These are phyloP conservation scores for Sporothrix protearum DNA, from an alignment of 2,329 filamentous ascomycete species.

Conservation along the genomic window DNA sequence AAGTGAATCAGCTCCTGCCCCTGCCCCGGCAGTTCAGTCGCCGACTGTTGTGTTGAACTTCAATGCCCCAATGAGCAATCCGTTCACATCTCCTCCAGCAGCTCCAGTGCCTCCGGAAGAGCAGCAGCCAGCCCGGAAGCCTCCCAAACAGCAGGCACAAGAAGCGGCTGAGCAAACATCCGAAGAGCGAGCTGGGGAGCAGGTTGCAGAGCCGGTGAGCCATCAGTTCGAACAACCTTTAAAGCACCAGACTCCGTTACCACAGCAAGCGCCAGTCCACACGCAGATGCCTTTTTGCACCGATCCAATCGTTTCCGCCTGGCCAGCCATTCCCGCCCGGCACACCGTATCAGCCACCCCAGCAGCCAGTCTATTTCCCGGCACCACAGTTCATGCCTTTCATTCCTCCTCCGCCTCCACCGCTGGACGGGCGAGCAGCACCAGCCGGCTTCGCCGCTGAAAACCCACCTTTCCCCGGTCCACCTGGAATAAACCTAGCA, in stretches of 20 bases:
- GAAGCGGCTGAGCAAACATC: background rate
- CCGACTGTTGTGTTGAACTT: slow-evolving; percentile 1
- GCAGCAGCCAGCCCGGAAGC: background rate
- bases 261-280: background rate
- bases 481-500: background rate
- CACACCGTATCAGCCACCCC: background rate
- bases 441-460: background rate
- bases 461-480: background rate
- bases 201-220: background rate
- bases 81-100: background rate
- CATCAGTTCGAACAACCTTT: background rate
- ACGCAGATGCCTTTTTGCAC: slow-evolving; percentile 6
- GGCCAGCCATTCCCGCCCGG: slow-evolving; percentile 15
- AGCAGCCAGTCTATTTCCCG: background rate
- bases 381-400: slow-evolving; percentile 1
- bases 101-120: background rate
- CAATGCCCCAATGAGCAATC: background rate
- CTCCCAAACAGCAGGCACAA: background rate
- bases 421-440: background rate
- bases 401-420: slow-evolving; percentile 24
- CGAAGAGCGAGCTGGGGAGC: background rate
- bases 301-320: background rate
- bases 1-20: background rate
- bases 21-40: background rate
- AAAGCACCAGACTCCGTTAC: background rate